Evolutionary conservation across 2,329 filamentous ascomycete genomes (phyloP).

Genomic region (Exophiala sp.): DNA sequence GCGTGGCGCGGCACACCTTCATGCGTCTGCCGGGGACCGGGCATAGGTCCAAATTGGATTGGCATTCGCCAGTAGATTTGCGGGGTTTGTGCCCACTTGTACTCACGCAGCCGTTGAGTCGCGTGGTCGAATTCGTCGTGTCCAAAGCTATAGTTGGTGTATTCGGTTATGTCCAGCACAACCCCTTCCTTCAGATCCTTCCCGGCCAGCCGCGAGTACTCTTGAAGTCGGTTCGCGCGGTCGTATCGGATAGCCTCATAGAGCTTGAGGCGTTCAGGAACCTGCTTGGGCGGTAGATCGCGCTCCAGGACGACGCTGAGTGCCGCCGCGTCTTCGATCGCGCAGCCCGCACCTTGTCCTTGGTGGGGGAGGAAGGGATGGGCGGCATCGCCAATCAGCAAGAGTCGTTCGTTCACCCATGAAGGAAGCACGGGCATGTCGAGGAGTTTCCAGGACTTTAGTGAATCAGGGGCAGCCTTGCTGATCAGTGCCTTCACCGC

Average conservation of each 20-base stretch:
- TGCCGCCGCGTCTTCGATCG: constrained; percentile 62
- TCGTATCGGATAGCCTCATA: constrained; percentile 55
- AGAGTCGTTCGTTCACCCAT: constrained; percentile 51
- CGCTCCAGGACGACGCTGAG: constrained; percentile 52
- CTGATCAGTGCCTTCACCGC: constrained; percentile 4
- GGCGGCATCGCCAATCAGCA: constrained; percentile 60
- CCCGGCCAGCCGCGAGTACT: constrained; percentile 51
- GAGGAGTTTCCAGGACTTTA: constrained; percentile 55
- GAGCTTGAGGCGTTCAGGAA: constrained; percentile 52
- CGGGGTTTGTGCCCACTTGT: constrained; percentile 45
- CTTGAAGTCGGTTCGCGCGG: constrained; percentile 54
- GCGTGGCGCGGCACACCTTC: constrained; percentile 30
- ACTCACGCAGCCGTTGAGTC: constrained; percentile 46
- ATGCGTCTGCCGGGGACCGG: constrained; percentile 41
- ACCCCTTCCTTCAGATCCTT: constrained; percentile 35
- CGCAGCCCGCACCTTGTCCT: constrained; percentile 57
- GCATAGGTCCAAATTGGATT: constrained; percentile 44
- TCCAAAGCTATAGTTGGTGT: constrained; percentile 50
- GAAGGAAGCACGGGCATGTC: constrained; percentile 46
- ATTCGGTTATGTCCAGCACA: constrained; percentile 30
- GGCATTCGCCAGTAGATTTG: constrained; percentile 46
- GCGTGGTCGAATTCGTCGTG: constrained; percentile 56
- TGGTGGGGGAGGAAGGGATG: constrained; percentile 63
- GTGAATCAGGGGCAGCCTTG: constrained; percentile 31
- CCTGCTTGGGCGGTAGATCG: constrained; percentile 41